Evolutionary conservation across 2,329 filamentous ascomycete genomes (phyloP), one percentile per base, ranked within the genome.

Genomic region (Neonectria coccinea): DNA sequence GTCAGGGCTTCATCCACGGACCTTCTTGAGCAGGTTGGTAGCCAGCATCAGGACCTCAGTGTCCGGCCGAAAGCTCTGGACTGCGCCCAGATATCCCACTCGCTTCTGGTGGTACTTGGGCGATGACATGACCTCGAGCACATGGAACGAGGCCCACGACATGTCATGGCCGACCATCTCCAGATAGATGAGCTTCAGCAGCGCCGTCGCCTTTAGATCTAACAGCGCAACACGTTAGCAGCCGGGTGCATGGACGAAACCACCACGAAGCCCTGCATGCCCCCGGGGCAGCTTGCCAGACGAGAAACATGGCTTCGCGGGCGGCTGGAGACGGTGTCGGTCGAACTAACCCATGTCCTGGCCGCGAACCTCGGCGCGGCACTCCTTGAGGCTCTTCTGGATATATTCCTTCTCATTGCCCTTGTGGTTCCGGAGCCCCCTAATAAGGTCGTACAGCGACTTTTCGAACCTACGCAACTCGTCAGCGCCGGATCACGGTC

Each of bases 141-240:
- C 95, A 78, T 99, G 93, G 81, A 99, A 99, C 12, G 94, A 94
- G 4, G 96, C 96, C 96, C 96, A 99, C 3, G 95, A 97, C 96
- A 99, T 99, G 80, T 98, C 96, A 78, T 98, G 92, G 14, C 96
- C 96, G 72, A 98, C 94, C 96, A 99, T 99, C 79, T 99, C 96
- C 70, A 99, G 88, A 79, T 99, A 99, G 57, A 97, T 91, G 73
- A 99, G 87, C 84, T 99, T 99, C 75, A 99, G 84, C 58, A 99
- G 86, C 50, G 96, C 96, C 36, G 94, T 98, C 20, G 96, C 94
- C 85, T 99, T 99, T 80, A 97, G 87, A 82, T 98, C 94, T 93
- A 63, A 56, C 52, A 57, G 57, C 12, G 48, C 14, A 55, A n/a
- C 25, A 36, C 22, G 57, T 73, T 59, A 73, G 66, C 59, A 27